Evolutionary conservation across 495 filamentous ascomycete species (phyloP).

Genomic region (Talaromyces proteolyticus): DNA sequence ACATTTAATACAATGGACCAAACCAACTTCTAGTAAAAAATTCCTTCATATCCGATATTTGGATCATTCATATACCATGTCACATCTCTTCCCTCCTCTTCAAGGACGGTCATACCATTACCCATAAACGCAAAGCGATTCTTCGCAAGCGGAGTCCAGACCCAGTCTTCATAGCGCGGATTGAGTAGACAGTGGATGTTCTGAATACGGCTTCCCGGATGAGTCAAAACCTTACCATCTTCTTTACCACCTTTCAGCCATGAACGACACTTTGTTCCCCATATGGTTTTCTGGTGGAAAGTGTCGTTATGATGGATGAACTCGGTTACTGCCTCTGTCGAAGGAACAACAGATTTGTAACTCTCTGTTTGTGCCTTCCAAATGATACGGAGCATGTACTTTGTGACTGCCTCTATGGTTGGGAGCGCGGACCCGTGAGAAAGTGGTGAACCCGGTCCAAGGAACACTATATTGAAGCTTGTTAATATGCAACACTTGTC

Average conservation of each 20-base stretch:
- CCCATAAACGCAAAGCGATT: conserved; percentile 46
- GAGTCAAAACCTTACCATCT: conserved; percentile 16
- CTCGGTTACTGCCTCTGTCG: conserved; percentile 19
- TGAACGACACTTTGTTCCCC: conserved; percentile 31
- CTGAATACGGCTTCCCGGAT: conserved; percentile 31
- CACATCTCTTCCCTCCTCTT: conserved; percentile 5
- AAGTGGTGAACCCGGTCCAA: conserved; percentile 40
- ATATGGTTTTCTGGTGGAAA: conserved; percentile 29
- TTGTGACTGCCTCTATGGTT: conserved; percentile 28
- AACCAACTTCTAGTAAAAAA: too few relatives aligned
- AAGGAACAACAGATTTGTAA: conserved; percentile 17
- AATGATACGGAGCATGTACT: conserved; percentile 33
- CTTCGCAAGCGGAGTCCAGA: conserved; percentile 18
- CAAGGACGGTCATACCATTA: conserved; percentile 24
- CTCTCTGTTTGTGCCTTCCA: conserved; percentile 25
- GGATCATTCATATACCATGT: conserved; percentile 1
- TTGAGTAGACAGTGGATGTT: conserved; percentile 44
- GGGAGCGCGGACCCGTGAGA: conserved; percentile 21
- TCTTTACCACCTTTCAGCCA: conserved; percentile 32
- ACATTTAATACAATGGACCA: too few relatives aligned
- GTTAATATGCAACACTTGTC: not conserved
- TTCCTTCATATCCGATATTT: not conserved
- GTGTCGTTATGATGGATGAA: conserved; percentile 28
- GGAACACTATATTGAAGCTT: conserved; percentile 17
- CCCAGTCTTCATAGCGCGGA: conserved; percentile 43